Base-by-base conservation (phyloP, 1,284 basidiomycete species). In the Sanghuangporus sanghuang region DNA sequence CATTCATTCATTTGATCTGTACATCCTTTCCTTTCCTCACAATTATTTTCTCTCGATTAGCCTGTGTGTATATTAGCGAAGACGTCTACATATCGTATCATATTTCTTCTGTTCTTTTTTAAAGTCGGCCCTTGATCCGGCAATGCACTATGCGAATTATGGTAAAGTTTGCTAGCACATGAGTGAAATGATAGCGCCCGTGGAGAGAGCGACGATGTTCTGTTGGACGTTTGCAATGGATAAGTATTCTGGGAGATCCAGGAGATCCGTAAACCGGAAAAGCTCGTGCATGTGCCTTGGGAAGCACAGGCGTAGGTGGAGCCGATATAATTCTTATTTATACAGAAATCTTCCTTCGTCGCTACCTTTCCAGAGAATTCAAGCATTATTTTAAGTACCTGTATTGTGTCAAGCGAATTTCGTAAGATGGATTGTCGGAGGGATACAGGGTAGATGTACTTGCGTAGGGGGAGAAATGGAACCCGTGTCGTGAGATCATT, bases 1-100 rank as follows among this genome's bases (percentile, higher is more conserved):
- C 55, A 48, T 48, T 16, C 27, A n/a, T 42, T n/a, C 50, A 42
- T 53, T 61, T 54, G 39, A 70, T 68, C 58, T 71, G 36, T 58
- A 40, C 54, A 55, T 59, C 49, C 57, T 38, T 57, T 58, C 64
- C 38, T 54, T 27, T 27, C 56, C 35, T 64, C 59, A 68, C 53
- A 32, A 39, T 60, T 50, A 49, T 27, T 52, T 57, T 61, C 11
- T 35, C 23, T 40, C 40, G 42, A 55, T 59, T 35, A 11, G 14
- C 32, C 27, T 36, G 12, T 12, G 12, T 12, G n/a, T n/a, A 39
- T 49, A 40, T 48, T 38, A 40, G 32, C 46, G 32, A 32, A 32
- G 27, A 32, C 27, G 27, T 48, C 36, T 27, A 57, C 35, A 23
- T 38, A 57, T 56, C 57, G 27, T 42, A 48, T 49, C 44, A 27